phyloP scores from a whole-genome alignment of 192 early-diverging fungal genomes.

The Linnemannia hyalina region DNA sequence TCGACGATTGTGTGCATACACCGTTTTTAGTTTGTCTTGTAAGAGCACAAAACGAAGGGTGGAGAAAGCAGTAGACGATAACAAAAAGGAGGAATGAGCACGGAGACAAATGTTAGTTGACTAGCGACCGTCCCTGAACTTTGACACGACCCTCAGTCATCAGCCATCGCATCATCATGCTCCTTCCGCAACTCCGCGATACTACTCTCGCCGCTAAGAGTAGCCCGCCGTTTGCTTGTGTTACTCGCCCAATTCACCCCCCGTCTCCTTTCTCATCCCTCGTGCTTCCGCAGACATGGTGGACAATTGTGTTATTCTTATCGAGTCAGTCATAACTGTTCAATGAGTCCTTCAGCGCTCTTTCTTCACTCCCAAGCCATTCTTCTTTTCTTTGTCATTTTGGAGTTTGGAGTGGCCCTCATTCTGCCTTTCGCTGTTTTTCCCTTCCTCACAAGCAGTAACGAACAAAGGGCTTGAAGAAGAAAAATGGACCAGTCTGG shows the following conservation, averaged over 20 bases:
- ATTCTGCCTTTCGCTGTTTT: background rate
- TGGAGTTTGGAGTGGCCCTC: background rate
- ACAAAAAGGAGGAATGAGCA: background rate
- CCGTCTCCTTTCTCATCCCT: background rate
- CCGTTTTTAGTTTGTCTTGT: background rate
- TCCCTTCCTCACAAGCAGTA: background rate
- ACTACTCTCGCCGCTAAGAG: background rate
- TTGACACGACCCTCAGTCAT: background rate
- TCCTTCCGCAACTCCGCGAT: background rate
- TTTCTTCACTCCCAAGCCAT: background rate
- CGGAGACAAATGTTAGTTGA: background rate
- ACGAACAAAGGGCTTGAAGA: background rate
- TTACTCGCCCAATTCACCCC: background rate
- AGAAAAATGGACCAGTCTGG: background rate
- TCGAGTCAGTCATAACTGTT: background rate
- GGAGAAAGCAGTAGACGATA: background rate
- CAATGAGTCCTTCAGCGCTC: background rate
- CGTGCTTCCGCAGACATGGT: background rate
- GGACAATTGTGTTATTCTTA: background rate
- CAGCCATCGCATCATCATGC: background rate
- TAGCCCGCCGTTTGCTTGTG: background rate
- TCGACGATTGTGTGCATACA: background rate
- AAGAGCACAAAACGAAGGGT: background rate
- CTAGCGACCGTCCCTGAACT: background rate
- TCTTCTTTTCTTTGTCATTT: background rate